Conservation (phyloP, 148 eudicot species). For the Fallopia convolvulus region DNA sequence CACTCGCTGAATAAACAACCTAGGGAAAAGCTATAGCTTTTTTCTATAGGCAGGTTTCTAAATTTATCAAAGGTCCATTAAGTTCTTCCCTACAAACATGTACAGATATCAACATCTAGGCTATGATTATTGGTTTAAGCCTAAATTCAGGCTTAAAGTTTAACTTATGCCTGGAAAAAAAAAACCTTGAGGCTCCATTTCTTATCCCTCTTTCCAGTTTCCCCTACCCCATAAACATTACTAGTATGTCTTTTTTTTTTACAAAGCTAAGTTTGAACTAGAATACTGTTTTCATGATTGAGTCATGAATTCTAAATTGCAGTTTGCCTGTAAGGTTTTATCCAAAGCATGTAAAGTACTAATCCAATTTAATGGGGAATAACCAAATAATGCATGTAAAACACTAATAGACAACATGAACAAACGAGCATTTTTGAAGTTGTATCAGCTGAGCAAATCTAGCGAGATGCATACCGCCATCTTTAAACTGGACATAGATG, state of each 20-base stretch:
- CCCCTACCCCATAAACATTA: neutral
- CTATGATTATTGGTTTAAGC: neutral
- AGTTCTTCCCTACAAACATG: neutral
- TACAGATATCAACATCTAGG: neutral
- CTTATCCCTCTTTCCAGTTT: neutral
- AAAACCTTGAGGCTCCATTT: neutral
- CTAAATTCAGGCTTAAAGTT: neutral
- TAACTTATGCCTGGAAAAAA: neutral
- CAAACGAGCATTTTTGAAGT: neutral
- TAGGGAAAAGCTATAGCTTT: neutral
- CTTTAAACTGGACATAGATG: conserved; percentile 33
- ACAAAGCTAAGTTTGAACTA: neutral
- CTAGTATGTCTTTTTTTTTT: neutral
- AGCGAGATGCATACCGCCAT: conserved; percentile 54
- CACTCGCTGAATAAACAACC: neutral
- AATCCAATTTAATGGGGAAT: neutral
- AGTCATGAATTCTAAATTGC: neutral
- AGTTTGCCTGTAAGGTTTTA: neutral
- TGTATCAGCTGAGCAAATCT: neutral
- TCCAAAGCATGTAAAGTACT: neutral
- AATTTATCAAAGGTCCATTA: neutral
- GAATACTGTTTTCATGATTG: neutral
- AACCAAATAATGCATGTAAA: neutral
- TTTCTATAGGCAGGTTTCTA: neutral
- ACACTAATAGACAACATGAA: neutral